phyloP scores from a whole-genome alignment of 495 filamentous ascomycete genomes.

The Penicillium goetzii region DNA sequence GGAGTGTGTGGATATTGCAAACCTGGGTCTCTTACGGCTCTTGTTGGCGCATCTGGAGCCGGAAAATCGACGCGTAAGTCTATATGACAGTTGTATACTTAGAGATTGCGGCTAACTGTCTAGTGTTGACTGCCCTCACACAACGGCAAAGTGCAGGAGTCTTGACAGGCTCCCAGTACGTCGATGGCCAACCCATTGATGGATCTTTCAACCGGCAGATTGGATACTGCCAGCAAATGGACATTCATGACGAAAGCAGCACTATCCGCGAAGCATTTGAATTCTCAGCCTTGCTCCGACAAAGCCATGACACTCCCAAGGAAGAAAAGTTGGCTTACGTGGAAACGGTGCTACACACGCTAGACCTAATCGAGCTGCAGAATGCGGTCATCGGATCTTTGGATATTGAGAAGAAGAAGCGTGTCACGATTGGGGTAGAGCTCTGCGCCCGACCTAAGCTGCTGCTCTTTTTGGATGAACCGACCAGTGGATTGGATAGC shows the following conservation, averaged over 20 bases:
- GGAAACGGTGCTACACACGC: conserved; percentile 73
- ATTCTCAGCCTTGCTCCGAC: conserved; percentile 82
- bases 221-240: conserved; percentile 83
- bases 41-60: conserved; percentile 84
- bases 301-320: conserved; percentile 65
- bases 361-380: conserved; percentile 82
- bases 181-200: conserved; percentile 69
- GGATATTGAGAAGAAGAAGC: conserved; percentile 64
- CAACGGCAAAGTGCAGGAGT: conserved; percentile 75
- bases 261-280: conserved; percentile 86
- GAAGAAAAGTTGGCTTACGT: conserved; percentile 82
- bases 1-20: conserved; percentile 75
- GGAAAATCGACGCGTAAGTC: conserved; percentile 79
- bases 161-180: conserved; percentile 71
- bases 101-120: neutral
- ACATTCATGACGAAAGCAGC: conserved; percentile 80
- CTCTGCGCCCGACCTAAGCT: conserved; percentile 75
- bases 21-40: conserved; percentile 76
- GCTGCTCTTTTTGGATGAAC: conserved; percentile 74
- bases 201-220: conserved; percentile 79
- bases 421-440: conserved; percentile 81
- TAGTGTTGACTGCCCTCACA: conserved; percentile 76
- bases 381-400: conserved; percentile 81
- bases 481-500: conserved; percentile 73
- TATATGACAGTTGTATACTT: neutral